phyloP scores from a whole-genome alignment of 2,329 filamentous ascomycete species.

The Fusarium gaditjirri region DNA sequence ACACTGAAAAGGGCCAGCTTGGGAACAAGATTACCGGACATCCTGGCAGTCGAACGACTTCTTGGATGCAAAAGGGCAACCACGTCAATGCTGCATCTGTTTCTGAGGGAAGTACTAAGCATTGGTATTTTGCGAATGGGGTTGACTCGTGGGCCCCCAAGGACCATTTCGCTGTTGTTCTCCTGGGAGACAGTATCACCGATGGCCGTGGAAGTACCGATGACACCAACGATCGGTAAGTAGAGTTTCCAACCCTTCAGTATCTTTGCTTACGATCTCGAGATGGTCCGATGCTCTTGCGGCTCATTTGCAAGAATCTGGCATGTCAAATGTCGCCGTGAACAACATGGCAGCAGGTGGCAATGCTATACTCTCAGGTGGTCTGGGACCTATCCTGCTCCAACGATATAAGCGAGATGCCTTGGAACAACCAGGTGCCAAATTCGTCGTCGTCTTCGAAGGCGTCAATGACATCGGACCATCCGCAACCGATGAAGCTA shows the following conservation, averaged over 20 bases:
- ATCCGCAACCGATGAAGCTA: conserved; percentile 5
- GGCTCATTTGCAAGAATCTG: conserved; percentile 11
- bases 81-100: conserved; percentile 25
- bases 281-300: conserved; percentile 32
- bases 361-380: conserved; percentile 26
- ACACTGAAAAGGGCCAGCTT: conserved; percentile 15
- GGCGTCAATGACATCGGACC: conserved; percentile 25
- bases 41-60: conserved; percentile 30
- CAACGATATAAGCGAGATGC: conserved; percentile 30
- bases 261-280: neutral
- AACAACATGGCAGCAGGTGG: conserved; percentile 34
- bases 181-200: conserved; percentile 30
- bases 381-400: conserved; percentile 20
- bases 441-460: conserved; percentile 21
- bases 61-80: conserved; percentile 29
- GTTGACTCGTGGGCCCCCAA: conserved; percentile 19
- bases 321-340: conserved; percentile 14
- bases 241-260: accelerated
- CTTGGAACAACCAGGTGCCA: conserved; percentile 14
- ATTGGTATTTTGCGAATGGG: conserved; percentile 31
- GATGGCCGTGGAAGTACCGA: conserved; percentile 32
- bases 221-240: conserved; percentile 24
- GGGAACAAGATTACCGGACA: conserved; percentile 29
- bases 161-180: conserved; percentile 24
- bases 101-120: conserved; percentile 18